Conservation (phyloP, 768 basidiomycete genomes). For the Rhizopogon roseolus region DNA sequence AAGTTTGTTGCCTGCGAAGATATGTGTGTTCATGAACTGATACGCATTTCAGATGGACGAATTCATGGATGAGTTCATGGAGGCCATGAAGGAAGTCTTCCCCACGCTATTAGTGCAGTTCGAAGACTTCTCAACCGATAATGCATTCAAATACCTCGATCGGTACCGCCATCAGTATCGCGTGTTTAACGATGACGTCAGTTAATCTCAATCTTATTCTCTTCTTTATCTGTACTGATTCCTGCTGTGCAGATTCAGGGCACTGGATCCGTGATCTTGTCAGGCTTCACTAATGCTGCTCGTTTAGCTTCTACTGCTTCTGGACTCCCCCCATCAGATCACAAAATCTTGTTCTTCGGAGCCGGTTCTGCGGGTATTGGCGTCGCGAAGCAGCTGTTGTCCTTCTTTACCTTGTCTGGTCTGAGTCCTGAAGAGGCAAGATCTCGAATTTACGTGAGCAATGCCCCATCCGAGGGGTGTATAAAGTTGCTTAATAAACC, state of each 20-base stretch:
- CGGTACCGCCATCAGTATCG: conserved; percentile 53
- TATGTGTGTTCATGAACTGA: background rate
- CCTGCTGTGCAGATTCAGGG: conserved; percentile 49
- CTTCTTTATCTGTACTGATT: conserved; percentile 1
- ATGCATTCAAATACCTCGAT: conserved; percentile 71
- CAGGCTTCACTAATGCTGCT: conserved; percentile 72
- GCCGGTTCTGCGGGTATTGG: conserved; percentile 52
- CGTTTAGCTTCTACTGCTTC: conserved; percentile 48
- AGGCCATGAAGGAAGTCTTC: conserved; percentile 57
- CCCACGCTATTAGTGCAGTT: conserved; percentile 70
- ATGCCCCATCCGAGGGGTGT: background rate
- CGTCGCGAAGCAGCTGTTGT: conserved; percentile 45
- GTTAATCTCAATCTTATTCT: conserved; percentile 15
- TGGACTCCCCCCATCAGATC: conserved; percentile 38
- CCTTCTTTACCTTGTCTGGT: conserved; percentile 49
- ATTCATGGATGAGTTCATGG: conserved; percentile 78
- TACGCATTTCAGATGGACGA: conserved; percentile 47
- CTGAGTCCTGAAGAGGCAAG: conserved; percentile 63
- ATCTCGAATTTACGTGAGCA: conserved; percentile 58
- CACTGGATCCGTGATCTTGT: conserved; percentile 72
- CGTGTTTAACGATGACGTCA: conserved; percentile 72
- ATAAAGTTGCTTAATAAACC: conserved; percentile 7
- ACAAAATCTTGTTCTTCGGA: conserved; percentile 53
- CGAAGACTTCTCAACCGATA: conserved; percentile 75
- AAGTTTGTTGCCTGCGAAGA: conserved; percentile 27